phyloP scores from a whole-genome alignment of 106 monocot species.

The Triglochin maritima region DNA sequence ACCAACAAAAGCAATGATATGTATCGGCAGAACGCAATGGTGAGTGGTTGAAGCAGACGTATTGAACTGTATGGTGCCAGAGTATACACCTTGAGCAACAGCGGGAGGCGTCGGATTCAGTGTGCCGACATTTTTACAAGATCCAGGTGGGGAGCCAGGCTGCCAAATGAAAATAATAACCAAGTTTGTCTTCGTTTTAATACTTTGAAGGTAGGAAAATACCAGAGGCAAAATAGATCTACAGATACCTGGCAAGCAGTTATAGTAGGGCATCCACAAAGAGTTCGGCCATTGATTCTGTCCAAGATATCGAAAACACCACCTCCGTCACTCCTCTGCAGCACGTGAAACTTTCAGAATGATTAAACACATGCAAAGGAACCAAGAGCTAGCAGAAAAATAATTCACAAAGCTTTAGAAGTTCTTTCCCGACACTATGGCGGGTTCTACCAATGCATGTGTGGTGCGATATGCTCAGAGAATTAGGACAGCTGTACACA shows the following conservation, averaged over 20 bases:
- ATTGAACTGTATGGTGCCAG: constrained; percentile 53
- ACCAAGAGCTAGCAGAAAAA: too few species aligned
- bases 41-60: constrained; percentile 20
- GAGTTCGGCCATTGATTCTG: constrained; percentile 64
- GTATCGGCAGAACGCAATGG: too few species aligned
- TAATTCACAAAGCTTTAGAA: too few species aligned
- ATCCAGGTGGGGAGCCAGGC: constrained; percentile 42
- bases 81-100: constrained; percentile 36
- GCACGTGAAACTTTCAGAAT: neutral
- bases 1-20: too few species aligned
- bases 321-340: constrained; percentile 90
- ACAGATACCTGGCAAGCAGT: constrained; percentile 55
- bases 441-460: too few species aligned
- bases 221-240: neutral
- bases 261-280: constrained; percentile 71
- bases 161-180: neutral
- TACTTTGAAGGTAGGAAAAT: neutral
- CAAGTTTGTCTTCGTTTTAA: neutral
- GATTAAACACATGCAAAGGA: neutral
- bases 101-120: constrained; percentile 18
- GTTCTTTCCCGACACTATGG: too few species aligned
- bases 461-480: too few species aligned
- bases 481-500: too few species aligned
- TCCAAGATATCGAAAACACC: constrained; percentile 82
- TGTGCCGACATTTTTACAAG: constrained; percentile 40